Evolutionary conservation across 2,329 filamentous ascomycete species (phyloP).

Genomic region (Knufia fluminis): DNA sequence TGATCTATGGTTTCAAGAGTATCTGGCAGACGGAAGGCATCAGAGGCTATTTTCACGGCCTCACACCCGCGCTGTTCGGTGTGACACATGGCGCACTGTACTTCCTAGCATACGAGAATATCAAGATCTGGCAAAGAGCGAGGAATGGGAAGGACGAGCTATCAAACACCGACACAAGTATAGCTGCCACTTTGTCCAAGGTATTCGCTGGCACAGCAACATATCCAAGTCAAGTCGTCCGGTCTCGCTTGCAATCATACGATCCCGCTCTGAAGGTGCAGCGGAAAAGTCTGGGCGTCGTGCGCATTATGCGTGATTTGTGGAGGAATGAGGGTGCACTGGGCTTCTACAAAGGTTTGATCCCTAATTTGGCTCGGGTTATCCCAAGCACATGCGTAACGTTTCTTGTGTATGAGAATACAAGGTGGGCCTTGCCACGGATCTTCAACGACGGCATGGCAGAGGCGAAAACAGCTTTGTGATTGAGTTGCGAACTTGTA

Average conservation of each 20-base stretch:
- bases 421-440: constrained; percentile 45
- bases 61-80: constrained; percentile 72
- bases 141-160: constrained; percentile 36
- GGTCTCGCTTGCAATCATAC: constrained; percentile 82
- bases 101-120: constrained; percentile 84
- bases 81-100: constrained; percentile 90
- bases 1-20: constrained; percentile 58
- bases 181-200: constrained; percentile 72
- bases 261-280: constrained; percentile 32
- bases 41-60: constrained; percentile 76
- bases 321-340: constrained; percentile 69
- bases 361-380: constrained; percentile 81
- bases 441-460: constrained; percentile 13
- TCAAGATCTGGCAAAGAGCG: constrained; percentile 38
- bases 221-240: constrained; percentile 90
- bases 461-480: constrained; percentile 1
- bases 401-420: constrained; percentile 94
- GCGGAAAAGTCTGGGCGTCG: neutral
- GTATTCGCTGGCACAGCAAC: constrained; percentile 80
- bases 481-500: neutral
- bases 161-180: constrained; percentile 67
- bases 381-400: constrained; percentile 93
- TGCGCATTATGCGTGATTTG: constrained; percentile 55
- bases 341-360: constrained; percentile 86
- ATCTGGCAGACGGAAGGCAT: constrained; percentile 65